These are phyloP conservation scores for Phoma sp. DNA, from an alignment of 2,329 filamentous ascomycete species.

Conservation along the genomic window DNA sequence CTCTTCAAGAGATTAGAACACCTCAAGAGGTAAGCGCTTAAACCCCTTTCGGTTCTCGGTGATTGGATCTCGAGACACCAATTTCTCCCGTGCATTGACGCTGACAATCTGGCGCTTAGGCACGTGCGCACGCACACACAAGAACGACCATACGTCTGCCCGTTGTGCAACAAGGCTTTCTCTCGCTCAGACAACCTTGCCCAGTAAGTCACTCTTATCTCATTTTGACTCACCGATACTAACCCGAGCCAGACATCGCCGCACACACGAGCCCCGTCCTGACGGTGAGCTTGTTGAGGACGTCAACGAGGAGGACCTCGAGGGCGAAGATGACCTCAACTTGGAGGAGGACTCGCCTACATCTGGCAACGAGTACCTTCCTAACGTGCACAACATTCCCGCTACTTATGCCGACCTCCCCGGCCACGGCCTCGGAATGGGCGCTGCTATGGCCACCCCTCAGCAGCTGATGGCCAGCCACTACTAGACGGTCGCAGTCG, in stretches of 20 bases:
- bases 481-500: slow-evolving; percentile 40
- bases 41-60: slow-evolving; percentile 35
- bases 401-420: slow-evolving; percentile 45
- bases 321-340: slow-evolving; percentile 85
- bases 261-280: slow-evolving; percentile 79
- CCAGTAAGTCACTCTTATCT: slow-evolving; percentile 67
- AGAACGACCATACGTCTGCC: slow-evolving; percentile 97
- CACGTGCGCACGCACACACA: slow-evolving; percentile 99
- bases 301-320: slow-evolving; percentile 82
- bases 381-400: slow-evolving; percentile 35
- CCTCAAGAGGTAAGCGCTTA: slow-evolving; percentile 86
- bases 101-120: slow-evolving; percentile 64
- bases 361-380: slow-evolving; percentile 68
- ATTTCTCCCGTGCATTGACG: slow-evolving; percentile 51
- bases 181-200: slow-evolving; percentile 98
- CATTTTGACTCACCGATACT: slow-evolving; percentile 24
- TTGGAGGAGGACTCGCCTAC: slow-evolving; percentile 79
- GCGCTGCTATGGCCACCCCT: slow-evolving; percentile 50
- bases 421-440: slow-evolving; percentile 41
- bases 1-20: slow-evolving; percentile 99
- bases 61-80: slow-evolving; percentile 14
- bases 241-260: slow-evolving; percentile 64
- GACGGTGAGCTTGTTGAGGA: slow-evolving; percentile 66
- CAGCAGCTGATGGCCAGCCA: slow-evolving; percentile 54
- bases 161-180: slow-evolving; percentile 98